A percentile compares a stretch with the other conserved stretches of the same genome.
These are phyloP conservation scores for Aspergillus amoenus DNA, from an alignment of 2,329 filamentous ascomycete species.

Conservation along the genomic window DNA sequence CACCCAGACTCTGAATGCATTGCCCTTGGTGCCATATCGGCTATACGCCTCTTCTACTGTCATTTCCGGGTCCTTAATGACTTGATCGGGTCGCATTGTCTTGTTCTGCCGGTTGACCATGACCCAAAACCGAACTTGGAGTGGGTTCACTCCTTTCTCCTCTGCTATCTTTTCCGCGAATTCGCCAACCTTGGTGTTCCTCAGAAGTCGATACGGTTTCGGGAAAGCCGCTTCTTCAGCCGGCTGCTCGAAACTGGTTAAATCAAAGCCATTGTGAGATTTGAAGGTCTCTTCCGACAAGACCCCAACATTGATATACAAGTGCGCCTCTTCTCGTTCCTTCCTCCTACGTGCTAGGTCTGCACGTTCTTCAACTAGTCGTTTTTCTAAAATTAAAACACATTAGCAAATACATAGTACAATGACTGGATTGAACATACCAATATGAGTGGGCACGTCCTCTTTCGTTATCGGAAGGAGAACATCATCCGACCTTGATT, in stretches of 20 bases:
- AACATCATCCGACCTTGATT: constrained; percentile 79
- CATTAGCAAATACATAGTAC: not conserved
- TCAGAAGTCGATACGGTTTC: constrained; percentile 69
- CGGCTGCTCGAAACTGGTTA: constrained; percentile 67
- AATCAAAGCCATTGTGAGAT: constrained; percentile 78
- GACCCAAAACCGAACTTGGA: constrained; percentile 79
- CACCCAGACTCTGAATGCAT: constrained; percentile 77
- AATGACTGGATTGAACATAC: constrained; percentile 47
- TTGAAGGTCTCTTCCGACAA: constrained; percentile 80
- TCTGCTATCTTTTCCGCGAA: constrained; percentile 69
- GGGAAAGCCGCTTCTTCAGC: constrained; percentile 68
- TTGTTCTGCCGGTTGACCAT: constrained; percentile 99
- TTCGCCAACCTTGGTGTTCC: constrained; percentile 72
- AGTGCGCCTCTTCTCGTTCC: constrained; percentile 89
- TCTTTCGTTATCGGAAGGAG: constrained; percentile 72
- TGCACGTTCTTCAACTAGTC: constrained; percentile 78
- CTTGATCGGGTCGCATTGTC: constrained; percentile 85
- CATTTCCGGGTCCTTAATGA: constrained; percentile 73
- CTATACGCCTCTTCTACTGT: constrained; percentile 73
- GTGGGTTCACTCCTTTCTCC: constrained; percentile 67
- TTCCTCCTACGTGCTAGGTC: constrained; percentile 74
- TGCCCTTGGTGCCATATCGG: constrained; percentile 68
- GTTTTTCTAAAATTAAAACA: constrained; percentile 53
- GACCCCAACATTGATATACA: constrained; percentile 83
- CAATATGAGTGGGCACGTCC: constrained; percentile 79